A percentile compares a stretch with the other conserved stretches of the same genome.
Conservation (phyloP, 129 eudicot species). For the Dittrichia graveolens region DNA sequence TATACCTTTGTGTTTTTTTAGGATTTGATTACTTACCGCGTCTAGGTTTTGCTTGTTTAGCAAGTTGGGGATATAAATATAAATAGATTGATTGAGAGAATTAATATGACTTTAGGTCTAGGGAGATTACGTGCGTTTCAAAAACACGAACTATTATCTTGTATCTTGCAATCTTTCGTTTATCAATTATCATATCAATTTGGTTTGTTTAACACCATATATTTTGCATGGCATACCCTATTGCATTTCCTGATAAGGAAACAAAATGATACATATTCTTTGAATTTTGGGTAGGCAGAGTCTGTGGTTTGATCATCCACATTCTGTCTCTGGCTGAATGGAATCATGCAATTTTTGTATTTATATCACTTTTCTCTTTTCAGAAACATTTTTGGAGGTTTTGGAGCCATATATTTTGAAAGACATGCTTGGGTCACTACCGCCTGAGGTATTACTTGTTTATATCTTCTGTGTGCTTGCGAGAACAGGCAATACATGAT, state of each 20-base stretch:
- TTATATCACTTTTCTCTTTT: slow-evolving; percentile 16
- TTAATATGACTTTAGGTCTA: no score
- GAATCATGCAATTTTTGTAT: slow-evolving; percentile 13
- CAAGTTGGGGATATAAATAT: no score
- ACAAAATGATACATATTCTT: not conserved
- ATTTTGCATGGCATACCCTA: slow-evolving; percentile 3
- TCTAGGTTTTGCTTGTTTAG: no score
- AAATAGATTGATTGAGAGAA: no score
- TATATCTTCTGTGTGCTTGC: slow-evolving; percentile 17
- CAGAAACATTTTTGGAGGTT: slow-evolving; percentile 97
- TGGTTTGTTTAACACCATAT: no score
- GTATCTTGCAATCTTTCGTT: no score
- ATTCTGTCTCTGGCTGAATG: slow-evolving; percentile 29
- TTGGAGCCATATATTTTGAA: slow-evolving; percentile 97
- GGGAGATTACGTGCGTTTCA: no score
- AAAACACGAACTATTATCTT: no score
- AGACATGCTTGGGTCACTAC: slow-evolving; percentile 95
- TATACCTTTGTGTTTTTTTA: no score
- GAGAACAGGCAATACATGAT: not conserved
- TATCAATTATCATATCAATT: no score
- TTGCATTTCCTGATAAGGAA: slow-evolving; percentile 1
- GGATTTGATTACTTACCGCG: no score
- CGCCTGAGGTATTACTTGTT: slow-evolving; percentile 74
- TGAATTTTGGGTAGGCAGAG: slow-evolving; percentile 8
- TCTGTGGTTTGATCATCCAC: slow-evolving; percentile 11